A percentile compares a stretch with the other conserved stretches of the same genome.
Conservation (phyloP, 331 rosid species). For the Dryas integrifolia region DNA sequence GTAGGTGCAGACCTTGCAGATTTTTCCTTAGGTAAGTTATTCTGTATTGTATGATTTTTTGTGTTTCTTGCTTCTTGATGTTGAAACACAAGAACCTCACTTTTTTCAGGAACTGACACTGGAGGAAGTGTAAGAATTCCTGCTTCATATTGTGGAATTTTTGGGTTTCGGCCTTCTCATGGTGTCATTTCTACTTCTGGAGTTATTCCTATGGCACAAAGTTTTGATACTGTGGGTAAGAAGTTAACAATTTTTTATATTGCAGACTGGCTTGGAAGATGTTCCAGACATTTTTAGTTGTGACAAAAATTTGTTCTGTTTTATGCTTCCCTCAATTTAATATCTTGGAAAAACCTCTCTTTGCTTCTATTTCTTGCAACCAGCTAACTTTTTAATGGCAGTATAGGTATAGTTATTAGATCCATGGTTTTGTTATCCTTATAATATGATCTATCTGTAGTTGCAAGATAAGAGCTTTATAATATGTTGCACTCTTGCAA, state of each 20-base stretch:
- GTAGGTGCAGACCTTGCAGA: slow-evolving; percentile 82
- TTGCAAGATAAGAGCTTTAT: not conserved
- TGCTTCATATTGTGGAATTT: slow-evolving; percentile 85
- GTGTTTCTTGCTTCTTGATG: slow-evolving; percentile 12
- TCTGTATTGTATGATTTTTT: slow-evolving; percentile 17
- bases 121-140: slow-evolving; percentile 96
- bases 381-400: no score
- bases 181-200: slow-evolving; percentile 58
- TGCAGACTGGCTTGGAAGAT: not conserved
- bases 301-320: not conserved
- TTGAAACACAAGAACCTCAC: slow-evolving; percentile 9
- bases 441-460: not conserved
- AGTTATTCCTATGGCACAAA: slow-evolving; percentile 85
- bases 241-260: not conserved
- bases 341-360: not conserved
- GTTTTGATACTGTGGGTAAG: slow-evolving; percentile 88
- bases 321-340: not conserved
- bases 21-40: slow-evolving; percentile 66
- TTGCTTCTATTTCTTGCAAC: not conserved
- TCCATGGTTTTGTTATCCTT: no score
- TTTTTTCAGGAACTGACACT: slow-evolving; percentile 77
- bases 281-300: not conserved
- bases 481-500: not conserved
- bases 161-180: slow-evolving; percentile 89
- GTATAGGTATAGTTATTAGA: no score